Conservation (phyloP, 2,329 filamentous ascomycete species). For the Chalara sp. region DNA sequence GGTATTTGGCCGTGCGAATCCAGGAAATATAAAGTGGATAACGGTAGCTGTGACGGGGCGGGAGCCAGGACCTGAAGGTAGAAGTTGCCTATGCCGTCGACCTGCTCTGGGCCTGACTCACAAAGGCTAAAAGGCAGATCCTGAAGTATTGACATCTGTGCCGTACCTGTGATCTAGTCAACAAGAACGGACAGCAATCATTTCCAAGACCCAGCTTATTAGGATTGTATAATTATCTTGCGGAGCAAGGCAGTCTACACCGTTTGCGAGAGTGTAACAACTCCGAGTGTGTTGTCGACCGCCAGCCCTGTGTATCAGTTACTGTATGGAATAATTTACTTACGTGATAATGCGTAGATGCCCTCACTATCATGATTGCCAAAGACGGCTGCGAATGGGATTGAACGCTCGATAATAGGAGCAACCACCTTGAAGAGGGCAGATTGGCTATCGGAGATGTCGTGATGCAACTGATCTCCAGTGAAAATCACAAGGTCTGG, state of each 20-base stretch:
- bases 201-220: constrained; percentile 16
- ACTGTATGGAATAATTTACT: constrained; percentile 24
- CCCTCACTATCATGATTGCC: constrained; percentile 95
- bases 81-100: constrained; percentile 91
- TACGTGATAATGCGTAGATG: constrained; percentile 30
- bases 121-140: constrained; percentile 81
- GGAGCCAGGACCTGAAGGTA: constrained; percentile 79
- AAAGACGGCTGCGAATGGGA: constrained; percentile 88
- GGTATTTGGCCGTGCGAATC: constrained; percentile 88
- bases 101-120: constrained; percentile 66
- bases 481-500: constrained; percentile 85
- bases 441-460: constrained; percentile 67
- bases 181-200: constrained; percentile 20
- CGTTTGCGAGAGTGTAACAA: constrained; percentile 15
- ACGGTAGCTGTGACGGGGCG: constrained; percentile 71
- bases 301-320: constrained; percentile 17
- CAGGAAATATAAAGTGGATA: constrained; percentile 83
- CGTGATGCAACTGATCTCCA: constrained; percentile 90
- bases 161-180: constrained; percentile 33
- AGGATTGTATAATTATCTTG: constrained; percentile 14
- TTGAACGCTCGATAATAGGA: constrained; percentile 72
- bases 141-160: constrained; percentile 78
- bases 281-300: constrained; percentile 12
- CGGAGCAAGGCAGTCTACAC: constrained; percentile 1
- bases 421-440: constrained; percentile 87